phyloP scores from a whole-genome alignment of 106 monocot genomes.

The Iris macrosiphon region DNA sequence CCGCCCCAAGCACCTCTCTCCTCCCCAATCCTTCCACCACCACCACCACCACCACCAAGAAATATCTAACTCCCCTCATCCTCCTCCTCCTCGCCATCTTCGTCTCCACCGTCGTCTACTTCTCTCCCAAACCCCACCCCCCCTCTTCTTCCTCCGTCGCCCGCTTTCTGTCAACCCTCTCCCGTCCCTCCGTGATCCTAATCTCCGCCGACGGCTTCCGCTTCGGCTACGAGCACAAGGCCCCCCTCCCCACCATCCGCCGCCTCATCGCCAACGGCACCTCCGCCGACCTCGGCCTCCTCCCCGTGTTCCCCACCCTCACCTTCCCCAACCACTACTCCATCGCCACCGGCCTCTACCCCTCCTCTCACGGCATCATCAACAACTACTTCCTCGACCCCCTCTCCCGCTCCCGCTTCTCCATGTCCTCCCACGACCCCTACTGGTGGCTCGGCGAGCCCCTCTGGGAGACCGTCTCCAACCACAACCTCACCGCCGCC shows the following conservation, averaged over 20 bases:
- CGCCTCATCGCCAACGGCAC: slow-evolving; percentile 47
- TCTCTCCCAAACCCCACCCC: neutral
- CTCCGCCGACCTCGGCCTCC: slow-evolving; percentile 37
- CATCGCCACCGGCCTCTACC: slow-evolving; percentile 58
- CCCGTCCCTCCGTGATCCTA: slow-evolving; percentile 34
- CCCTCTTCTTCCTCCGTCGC: neutral
- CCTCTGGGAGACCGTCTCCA: slow-evolving; percentile 43
- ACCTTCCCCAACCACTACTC: slow-evolving; percentile 72
- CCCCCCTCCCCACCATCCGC: slow-evolving; percentile 44
- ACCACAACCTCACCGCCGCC: slow-evolving; percentile 29
- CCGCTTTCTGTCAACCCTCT: slow-evolving; percentile 16
- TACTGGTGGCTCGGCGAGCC: slow-evolving; percentile 65
- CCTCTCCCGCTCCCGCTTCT: slow-evolving; percentile 27
- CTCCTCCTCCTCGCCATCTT: slow-evolving; percentile 6
- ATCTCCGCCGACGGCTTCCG: slow-evolving; percentile 62
- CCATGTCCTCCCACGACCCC: slow-evolving; percentile 21
- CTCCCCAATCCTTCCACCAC: no score
- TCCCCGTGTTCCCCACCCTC: slow-evolving; percentile 45
- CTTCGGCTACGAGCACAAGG: slow-evolving; percentile 50
- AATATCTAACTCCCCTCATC: no score
- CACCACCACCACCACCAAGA: no score
- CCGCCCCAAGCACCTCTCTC: no score
- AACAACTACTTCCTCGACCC: slow-evolving; percentile 50
- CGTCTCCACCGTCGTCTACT: slow-evolving; percentile 4
- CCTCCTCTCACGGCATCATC: slow-evolving; percentile 46